Evolutionary conservation across 2,329 filamentous ascomycete species (phyloP).

Genomic region (Xylaria sp.): DNA sequence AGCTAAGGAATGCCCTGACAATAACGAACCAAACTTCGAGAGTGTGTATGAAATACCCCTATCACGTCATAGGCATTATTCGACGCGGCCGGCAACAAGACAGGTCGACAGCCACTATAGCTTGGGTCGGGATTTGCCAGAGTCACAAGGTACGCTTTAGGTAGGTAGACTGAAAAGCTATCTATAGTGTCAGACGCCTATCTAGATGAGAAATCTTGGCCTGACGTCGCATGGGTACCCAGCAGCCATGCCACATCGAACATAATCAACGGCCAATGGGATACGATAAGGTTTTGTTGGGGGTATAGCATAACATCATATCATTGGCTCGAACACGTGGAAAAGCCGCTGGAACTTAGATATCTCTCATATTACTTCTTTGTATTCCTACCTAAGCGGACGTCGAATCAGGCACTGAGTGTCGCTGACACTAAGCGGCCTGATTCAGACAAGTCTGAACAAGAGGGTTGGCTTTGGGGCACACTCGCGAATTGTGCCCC

Average conservation of each 20-base stretch:
- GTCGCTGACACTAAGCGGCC: conserved; percentile 11
- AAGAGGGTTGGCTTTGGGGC: conserved; percentile 2
- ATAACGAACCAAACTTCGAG: conserved; percentile 6
- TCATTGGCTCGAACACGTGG: neutral
- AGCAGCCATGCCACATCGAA: neutral
- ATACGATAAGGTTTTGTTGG: neutral
- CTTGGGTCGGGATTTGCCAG: neutral
- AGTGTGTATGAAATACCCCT: neutral
- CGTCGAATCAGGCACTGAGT: neutral
- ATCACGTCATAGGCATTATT: neutral
- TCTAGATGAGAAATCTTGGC: neutral
- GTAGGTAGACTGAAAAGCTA: neutral
- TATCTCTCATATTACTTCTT: conserved; percentile 11
- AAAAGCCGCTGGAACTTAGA: conserved; percentile 7
- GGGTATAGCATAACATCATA: conserved; percentile 1
- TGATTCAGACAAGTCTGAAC: conserved; percentile 2
- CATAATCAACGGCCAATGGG: conserved; percentile 6
- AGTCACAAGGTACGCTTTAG: neutral
- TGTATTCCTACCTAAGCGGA: conserved; percentile 11
- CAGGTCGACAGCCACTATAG: neutral
- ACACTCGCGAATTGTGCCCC: neutral
- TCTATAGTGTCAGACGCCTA: neutral
- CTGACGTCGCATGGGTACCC: conserved; percentile 1
- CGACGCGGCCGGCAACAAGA: neutral
- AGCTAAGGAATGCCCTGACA: conserved; percentile 10